Evolutionary conservation across 2,329 filamentous ascomycete genomes (phyloP).

Genomic region (Exophiala aquamarina): DNA sequence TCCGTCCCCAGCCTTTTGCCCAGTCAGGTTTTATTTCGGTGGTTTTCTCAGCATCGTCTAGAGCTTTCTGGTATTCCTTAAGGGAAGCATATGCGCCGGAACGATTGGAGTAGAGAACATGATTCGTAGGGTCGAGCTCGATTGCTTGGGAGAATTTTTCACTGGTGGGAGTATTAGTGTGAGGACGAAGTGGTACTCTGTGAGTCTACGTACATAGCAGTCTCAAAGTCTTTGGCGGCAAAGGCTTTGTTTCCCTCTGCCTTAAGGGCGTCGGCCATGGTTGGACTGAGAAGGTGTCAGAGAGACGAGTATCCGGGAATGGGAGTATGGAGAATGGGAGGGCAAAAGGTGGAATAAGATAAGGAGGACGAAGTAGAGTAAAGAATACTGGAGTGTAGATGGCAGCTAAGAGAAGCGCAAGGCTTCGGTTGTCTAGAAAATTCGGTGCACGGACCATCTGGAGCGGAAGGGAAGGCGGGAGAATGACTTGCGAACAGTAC

Average conservation of each 20-base stretch:
- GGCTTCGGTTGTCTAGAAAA: constrained; percentile 23
- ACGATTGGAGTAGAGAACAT: constrained; percentile 97
- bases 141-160: constrained; percentile 95
- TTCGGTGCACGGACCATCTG: constrained; percentile 20
- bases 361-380: no score
- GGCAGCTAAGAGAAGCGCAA: neutral
- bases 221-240: constrained; percentile 92
- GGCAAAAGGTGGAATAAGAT: no score
- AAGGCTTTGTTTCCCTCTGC: constrained; percentile 98
- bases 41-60: constrained; percentile 89
- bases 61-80: constrained; percentile 79
- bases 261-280: constrained; percentile 80
- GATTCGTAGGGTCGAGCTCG: constrained; percentile 80
- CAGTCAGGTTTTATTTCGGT: constrained; percentile 95
- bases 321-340: neutral
- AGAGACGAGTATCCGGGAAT: neutral
- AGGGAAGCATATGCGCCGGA: constrained; percentile 86
- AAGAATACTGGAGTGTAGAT: neutral
- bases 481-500: no score
- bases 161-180: constrained; percentile 49
- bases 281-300: neutral
- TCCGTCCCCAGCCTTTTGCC: constrained; percentile 94
- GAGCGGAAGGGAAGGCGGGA: no score
- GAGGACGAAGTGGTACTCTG: constrained; percentile 8
- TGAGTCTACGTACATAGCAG: constrained; percentile 75